Conservation (phyloP, 495 filamentous ascomycete genomes). For the Aspergillus coremiiformis region DNA sequence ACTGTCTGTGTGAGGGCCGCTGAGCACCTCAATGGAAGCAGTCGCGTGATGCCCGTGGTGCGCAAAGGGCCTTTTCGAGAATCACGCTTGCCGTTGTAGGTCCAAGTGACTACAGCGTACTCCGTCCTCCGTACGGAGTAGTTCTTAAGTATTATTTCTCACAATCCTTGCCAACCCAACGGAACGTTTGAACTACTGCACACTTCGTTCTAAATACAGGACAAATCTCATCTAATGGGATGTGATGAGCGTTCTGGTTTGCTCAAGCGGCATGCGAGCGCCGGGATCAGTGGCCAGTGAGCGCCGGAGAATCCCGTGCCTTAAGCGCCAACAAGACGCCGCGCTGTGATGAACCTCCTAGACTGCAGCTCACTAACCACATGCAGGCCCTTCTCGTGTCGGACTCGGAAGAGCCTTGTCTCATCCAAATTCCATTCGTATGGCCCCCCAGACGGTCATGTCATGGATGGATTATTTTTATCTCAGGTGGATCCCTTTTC, state of each 20-base stretch:
- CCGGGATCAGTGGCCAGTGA: slow-evolving; percentile 7
- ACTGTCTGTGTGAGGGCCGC: too few species aligned
- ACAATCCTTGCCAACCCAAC: too few species aligned
- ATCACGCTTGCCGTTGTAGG: too few species aligned
- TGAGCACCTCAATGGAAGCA: too few species aligned
- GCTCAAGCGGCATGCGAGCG: slow-evolving; percentile 2
- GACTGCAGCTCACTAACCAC: slow-evolving; percentile 10
- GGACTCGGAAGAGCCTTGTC: background rate
- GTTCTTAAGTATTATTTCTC: too few species aligned
- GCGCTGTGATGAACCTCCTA: slow-evolving; percentile 18
- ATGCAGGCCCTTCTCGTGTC: background rate
- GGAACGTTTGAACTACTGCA: slow-evolving; percentile 5
- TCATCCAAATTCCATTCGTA: background rate
- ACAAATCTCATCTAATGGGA: background rate
- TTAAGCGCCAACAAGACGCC: slow-evolving; percentile 18
- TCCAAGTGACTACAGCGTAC: too few species aligned
- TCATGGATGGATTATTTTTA: slow-evolving; percentile 23
- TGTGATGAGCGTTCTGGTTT: slow-evolving; percentile 14
- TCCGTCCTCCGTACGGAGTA: too few species aligned
- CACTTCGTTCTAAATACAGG: background rate
- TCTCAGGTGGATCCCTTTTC: slow-evolving; percentile 14
- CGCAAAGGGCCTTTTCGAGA: too few species aligned
- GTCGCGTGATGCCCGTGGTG: too few species aligned
- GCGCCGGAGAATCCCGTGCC: slow-evolving; percentile 1
- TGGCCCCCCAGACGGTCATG: background rate